Base-by-base conservation (phyloP, 75 land plant species). In the Cupressus sempervirens region DNA sequence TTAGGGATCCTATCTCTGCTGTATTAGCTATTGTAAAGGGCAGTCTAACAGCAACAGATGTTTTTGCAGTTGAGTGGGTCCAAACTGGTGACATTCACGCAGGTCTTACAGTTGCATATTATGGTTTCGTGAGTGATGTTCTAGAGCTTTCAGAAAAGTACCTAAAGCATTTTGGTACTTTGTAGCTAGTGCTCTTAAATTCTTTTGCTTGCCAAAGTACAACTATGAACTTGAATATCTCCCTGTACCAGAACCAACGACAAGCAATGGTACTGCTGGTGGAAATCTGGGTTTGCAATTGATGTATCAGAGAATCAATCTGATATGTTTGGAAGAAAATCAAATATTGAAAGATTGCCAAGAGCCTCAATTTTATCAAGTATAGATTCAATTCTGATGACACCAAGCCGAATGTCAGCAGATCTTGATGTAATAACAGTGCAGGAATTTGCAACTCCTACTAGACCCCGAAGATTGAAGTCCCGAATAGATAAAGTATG, bases 111-210 rank as follows among this genome's bases (percentile, higher is more conserved):
- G 95, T 96, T 62, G 92, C 98, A 46, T 96, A 96, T 77, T 96
- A 89, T 88, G 98, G 98, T 35, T 94, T 96, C 83, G 91, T 96
- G 76, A 94, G 98, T 88, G 98, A 96, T 91, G 99, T 97, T 18
- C 89, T 97, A 92, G 97, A 97, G 67, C 95, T 94, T n/a, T 97
- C 99, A n/a, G 97, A 92, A 80, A 97, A 97, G 87, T 97, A 97
- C 84, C 99, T 95, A 87, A 95, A 94, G 85, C 94, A 93, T n/a
- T 97, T 95, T 89, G 99, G 11, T 97, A 97, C 68, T 93, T 97
- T 88, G 94, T 97, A 58, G 99, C 99, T 77, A 97, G 99, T 40
- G 91, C 94, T 53, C 92, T 93, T 34, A 92, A 94, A 76, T 91
- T 97, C 56, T 81, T 97, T 7, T 93, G 97, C 86, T 84, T 97